phyloP scores from a whole-genome alignment of 768 basidiomycete species.

The Udeniomyces megalosporus region DNA sequence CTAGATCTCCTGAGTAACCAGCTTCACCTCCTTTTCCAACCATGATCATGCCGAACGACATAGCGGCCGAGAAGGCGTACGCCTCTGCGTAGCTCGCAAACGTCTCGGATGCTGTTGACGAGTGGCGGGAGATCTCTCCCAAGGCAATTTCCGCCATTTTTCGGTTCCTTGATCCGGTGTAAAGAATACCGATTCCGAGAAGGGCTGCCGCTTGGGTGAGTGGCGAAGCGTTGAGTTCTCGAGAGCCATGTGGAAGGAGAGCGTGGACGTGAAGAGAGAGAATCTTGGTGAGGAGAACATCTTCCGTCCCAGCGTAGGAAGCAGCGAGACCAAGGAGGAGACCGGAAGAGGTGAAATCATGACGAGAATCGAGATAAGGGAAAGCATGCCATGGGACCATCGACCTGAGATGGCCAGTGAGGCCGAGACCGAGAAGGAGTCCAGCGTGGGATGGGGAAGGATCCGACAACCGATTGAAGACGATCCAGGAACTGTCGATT shows the following conservation, averaged over 20 bases:
- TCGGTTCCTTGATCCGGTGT: conserved; percentile 70
- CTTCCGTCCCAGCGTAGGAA: conserved; percentile 68
- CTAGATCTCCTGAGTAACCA: conserved; percentile 52
- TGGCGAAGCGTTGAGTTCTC: conserved; percentile 78
- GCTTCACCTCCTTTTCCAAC: conserved; percentile 57
- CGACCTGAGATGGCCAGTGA: conserved; percentile 75
- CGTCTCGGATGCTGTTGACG: conserved; percentile 52
- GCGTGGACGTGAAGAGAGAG: conserved; percentile 87
- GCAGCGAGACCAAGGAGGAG: conserved; percentile 85
- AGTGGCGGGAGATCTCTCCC: conserved; percentile 55
- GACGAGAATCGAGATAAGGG: conserved; percentile 84
- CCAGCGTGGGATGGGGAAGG: conserved; percentile 92
- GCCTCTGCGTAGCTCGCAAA: conserved; percentile 82
- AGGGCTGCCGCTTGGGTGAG: conserved; percentile 80
- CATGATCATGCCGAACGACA: conserved; percentile 94
- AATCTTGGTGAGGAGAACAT: conserved; percentile 75
- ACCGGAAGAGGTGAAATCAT: conserved; percentile 86
- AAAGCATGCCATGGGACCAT: conserved; percentile 94
- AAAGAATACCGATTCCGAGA: conserved; percentile 72
- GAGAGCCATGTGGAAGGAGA: conserved; percentile 65
- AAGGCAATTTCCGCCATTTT: conserved; percentile 88
- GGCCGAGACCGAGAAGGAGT: conserved; percentile 77
- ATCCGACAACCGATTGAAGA: conserved; percentile 85
- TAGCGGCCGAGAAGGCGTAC: conserved; percentile 72
- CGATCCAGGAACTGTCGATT: conserved; percentile 79